A percentile compares a stretch with the other conserved stretches of the same genome.
These are phyloP conservation scores for Oryza nivara DNA, from an alignment of 176 grass and related monocot species.

Conservation along the genomic window DNA sequence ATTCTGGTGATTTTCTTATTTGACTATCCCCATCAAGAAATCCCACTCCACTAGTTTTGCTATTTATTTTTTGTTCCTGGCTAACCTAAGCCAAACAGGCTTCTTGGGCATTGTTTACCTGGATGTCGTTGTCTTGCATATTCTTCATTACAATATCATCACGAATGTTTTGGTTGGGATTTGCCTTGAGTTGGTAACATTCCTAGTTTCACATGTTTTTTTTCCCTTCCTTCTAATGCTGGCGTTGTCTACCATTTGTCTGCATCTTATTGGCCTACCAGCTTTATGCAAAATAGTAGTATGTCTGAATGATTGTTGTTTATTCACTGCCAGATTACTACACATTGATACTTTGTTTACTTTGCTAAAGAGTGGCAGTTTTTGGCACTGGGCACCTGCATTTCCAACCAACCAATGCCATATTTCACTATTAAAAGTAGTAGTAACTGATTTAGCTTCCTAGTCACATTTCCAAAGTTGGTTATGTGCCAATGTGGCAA, in stretches of 20 bases:
- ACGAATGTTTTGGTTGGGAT: not conserved
- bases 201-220: not conserved
- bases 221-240: not conserved
- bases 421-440: not conserved
- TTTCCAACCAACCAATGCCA: not conserved
- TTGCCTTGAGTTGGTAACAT: conserved; percentile 7
- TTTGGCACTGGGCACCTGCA: not conserved
- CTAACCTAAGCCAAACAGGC: not conserved
- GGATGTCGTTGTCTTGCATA: conserved; percentile 20
- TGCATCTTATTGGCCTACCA: not conserved
- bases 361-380: not conserved
- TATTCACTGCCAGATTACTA: not conserved
- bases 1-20: conserved; percentile 17
- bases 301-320: not conserved
- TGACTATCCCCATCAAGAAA: conserved; percentile 39
- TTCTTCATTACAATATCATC: not conserved
- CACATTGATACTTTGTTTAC: not conserved
- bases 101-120: conserved; percentile 6
- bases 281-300: not conserved
- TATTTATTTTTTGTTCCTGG: conserved; percentile 26
- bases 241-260: not conserved
- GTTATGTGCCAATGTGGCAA: not conserved
- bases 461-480: conserved; percentile 2
- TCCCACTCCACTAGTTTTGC: conserved; percentile 2
- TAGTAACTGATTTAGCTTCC: not conserved